These are phyloP conservation scores for Prillingera fragicola DNA, from an alignment of 1,284 basidiomycete genomes.

Conservation along the genomic window DNA sequence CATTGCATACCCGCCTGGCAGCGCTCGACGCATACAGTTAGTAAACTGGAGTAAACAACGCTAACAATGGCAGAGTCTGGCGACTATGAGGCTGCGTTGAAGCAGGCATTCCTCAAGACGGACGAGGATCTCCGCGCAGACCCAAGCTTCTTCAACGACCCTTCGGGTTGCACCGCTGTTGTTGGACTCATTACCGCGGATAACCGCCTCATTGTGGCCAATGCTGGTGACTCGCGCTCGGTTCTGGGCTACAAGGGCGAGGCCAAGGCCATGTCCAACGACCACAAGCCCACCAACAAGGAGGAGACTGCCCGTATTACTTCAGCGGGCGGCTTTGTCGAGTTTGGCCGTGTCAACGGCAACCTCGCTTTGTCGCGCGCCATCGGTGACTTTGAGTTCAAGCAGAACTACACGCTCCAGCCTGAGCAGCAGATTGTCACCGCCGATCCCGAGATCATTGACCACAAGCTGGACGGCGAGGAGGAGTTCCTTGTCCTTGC, in stretches of 20 bases:
- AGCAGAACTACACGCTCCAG: constrained; percentile 76
- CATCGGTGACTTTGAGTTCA: constrained; percentile 98
- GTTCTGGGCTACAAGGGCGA: constrained; percentile 83
- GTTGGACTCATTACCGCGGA: constrained; percentile 75
- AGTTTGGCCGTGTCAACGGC: constrained; percentile 95
- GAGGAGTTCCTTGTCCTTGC: constrained; percentile 96
- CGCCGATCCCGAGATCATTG: constrained; percentile 83
- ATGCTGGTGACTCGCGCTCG: constrained; percentile 93
- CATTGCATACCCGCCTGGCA: constrained; percentile 76
- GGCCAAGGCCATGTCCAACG: constrained; percentile 81
- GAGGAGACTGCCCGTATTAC: constrained; percentile 83
- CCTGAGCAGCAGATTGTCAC: constrained; percentile 95
- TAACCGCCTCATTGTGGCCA: constrained; percentile 77
- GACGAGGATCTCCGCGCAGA: constrained; percentile 92
- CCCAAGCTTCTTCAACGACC: constrained; percentile 78
- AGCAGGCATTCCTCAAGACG: constrained; percentile 83
- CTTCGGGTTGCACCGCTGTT: constrained; percentile 95
- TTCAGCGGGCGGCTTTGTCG: constrained; percentile 93
- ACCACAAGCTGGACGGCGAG: constrained; percentile 73
- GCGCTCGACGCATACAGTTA: constrained; percentile 64
- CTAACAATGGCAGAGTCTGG: constrained; percentile 46
- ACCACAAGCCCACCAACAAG: constrained; percentile 92
- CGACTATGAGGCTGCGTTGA: constrained; percentile 73
- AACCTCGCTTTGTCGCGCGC: constrained; percentile 94
- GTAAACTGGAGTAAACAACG: constrained; percentile 10